These are phyloP conservation scores for Paulownia fortunei DNA, from an alignment of 257 asterid genomes.

Conservation along the genomic window DNA sequence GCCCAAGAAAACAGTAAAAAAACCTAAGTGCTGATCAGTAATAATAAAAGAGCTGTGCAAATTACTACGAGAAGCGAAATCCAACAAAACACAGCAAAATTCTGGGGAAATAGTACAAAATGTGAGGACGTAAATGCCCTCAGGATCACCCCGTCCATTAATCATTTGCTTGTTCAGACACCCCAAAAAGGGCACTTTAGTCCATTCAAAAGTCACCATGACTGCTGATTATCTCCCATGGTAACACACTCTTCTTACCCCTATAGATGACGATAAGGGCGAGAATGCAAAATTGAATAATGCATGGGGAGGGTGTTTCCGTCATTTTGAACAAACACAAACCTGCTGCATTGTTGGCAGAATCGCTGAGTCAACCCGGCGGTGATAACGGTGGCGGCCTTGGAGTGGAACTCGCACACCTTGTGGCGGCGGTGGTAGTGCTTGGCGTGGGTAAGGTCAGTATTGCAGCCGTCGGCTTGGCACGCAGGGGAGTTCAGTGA, in stretches of 20 bases:
- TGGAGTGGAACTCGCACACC: conserved; percentile 98
- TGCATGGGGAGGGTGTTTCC: conserved; percentile 41
- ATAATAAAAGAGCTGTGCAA: background rate
- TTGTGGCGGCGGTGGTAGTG: conserved; percentile 99
- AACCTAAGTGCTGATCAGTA: background rate
- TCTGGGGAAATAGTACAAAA: conserved; percentile 39
- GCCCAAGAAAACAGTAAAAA: conserved; percentile 23
- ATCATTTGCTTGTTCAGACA: conserved; percentile 45
- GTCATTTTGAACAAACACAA: conserved; percentile 31
- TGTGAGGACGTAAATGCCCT: conserved; percentile 71
- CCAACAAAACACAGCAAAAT: conserved; percentile 39
- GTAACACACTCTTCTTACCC: background rate
- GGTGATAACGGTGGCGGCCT: conserved; percentile 88
- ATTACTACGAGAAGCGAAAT: conserved; percentile 52
- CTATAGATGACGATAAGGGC: background rate
- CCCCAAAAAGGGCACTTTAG: conserved; percentile 33
- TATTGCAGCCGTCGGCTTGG: conserved; percentile 95
- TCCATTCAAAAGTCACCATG: conserved; percentile 19
- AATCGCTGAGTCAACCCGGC: conserved; percentile 97
- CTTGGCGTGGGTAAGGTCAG: conserved; percentile 87
- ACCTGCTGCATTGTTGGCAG: conserved; percentile 99
- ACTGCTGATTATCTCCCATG: background rate
- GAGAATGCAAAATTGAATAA: background rate
- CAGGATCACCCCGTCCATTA: conserved; percentile 78
- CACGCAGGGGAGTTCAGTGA: conserved; percentile 75